Conservation (phyloP, 768 basidiomycete species). For the Kwoniella shandongensis region DNA sequence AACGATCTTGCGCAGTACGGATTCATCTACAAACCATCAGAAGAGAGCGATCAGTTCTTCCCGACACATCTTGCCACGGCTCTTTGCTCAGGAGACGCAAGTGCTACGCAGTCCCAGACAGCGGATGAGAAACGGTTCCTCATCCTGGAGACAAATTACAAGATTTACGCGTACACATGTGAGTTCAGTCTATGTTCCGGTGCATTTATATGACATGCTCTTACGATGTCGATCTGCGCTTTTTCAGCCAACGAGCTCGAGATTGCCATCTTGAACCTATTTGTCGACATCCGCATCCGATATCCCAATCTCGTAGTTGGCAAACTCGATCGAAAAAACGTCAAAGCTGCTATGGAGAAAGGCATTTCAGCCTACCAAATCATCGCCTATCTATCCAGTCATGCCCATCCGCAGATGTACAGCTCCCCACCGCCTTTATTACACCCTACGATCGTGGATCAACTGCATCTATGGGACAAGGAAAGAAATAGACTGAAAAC, state of each 20-base stretch:
- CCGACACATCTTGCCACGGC: slow-evolving; percentile 94
- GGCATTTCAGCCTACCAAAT: slow-evolving; percentile 99
- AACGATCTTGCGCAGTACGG: slow-evolving; percentile 93
- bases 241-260: slow-evolving; percentile 87
- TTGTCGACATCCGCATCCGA: slow-evolving; percentile 85
- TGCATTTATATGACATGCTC: background rate
- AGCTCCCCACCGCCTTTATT: slow-evolving; percentile 75
- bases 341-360: slow-evolving; percentile 87
- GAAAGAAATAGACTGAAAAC: slow-evolving; percentile 89
- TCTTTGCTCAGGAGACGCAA: slow-evolving; percentile 83
- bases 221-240: slow-evolving; percentile 3
- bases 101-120: slow-evolving; percentile 61
- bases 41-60: slow-evolving; percentile 66
- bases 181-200: slow-evolving; percentile 41
- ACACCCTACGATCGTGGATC: slow-evolving; percentile 96
- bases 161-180: slow-evolving; percentile 97
- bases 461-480: slow-evolving; percentile 94
- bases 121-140: slow-evolving; percentile 76
- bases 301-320: slow-evolving; percentile 98
- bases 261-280: slow-evolving; percentile 91
- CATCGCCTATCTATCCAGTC: slow-evolving; percentile 87
- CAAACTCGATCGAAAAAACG: slow-evolving; percentile 88
- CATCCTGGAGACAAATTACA: slow-evolving; percentile 96
- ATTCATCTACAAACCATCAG: slow-evolving; percentile 75
- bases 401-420: slow-evolving; percentile 98